These are phyloP conservation scores for Penicillium sp. DNA, from an alignment of 2,329 filamentous ascomycete genomes.

Conservation along the genomic window DNA sequence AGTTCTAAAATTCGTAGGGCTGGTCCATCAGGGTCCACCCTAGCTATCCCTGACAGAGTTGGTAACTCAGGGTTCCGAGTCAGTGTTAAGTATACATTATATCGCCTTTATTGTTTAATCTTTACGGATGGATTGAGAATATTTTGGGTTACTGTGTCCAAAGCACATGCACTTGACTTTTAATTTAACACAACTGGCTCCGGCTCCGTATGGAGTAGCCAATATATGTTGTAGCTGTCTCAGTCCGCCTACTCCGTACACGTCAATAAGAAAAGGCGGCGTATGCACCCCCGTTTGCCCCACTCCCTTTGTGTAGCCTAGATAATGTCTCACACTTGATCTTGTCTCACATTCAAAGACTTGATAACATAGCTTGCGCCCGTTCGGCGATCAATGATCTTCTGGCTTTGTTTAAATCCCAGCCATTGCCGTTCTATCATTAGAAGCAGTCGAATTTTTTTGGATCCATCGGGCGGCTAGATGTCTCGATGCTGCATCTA, in stretches of 20 bases:
- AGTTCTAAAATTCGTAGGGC: slow-evolving; percentile 2
- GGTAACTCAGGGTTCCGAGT: not conserved
- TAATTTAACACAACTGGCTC: not conserved
- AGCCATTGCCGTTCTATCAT: not conserved
- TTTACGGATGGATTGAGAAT: not conserved
- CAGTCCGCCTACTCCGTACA: not conserved
- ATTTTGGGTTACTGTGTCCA: not conserved
- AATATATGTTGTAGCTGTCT: not conserved
- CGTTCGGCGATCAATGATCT: not conserved
- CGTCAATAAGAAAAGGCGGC: slow-evolving; percentile 3
- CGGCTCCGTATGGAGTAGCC: not conserved
- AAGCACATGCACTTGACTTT: not conserved
- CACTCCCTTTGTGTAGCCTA: not conserved
- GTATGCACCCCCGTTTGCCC: slow-evolving; percentile 6
- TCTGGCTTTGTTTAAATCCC: not conserved
- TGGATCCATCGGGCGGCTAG: not conserved
- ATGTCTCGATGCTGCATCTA: not conserved
- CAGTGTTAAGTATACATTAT: not conserved
- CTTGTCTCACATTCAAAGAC: not conserved
- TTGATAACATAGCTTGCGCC: not conserved
- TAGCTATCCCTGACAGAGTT: not conserved
- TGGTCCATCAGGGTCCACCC: slow-evolving; percentile 9
- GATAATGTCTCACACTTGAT: slow-evolving; percentile 2
- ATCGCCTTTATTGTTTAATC: not conserved
- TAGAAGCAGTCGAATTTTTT: not conserved